phyloP scores from a whole-genome alignment of 768 basidiomycete species.

The Lyophyllum semitale region DNA sequence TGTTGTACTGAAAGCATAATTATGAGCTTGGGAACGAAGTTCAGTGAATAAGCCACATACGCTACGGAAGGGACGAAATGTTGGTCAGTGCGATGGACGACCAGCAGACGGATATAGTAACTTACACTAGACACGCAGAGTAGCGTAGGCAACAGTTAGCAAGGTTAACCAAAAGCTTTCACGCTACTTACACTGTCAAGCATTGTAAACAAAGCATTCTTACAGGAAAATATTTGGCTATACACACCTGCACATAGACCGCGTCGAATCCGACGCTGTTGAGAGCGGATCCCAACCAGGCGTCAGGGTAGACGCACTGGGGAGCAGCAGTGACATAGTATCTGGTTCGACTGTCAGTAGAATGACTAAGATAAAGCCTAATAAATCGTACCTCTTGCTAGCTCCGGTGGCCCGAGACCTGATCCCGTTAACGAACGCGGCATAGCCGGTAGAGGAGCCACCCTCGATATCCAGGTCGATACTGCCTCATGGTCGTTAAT shows the following conservation, averaged over 20 bases:
- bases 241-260: slow-evolving; percentile 48
- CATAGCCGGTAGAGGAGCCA: slow-evolving; percentile 49
- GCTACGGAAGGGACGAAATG: not conserved
- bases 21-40: not conserved
- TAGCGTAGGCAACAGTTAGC: not conserved
- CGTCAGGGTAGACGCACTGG: slow-evolving; percentile 72
- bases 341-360: slow-evolving; percentile 26
- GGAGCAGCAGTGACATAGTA: slow-evolving; percentile 69
- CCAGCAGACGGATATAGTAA: not conserved
- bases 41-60: slow-evolving; percentile 4
- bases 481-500: slow-evolving; percentile 24
- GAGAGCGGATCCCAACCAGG: slow-evolving; percentile 58
- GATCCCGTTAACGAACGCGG: slow-evolving; percentile 55
- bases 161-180: not conserved
- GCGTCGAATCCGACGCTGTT: slow-evolving; percentile 68
- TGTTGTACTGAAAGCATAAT: slow-evolving; percentile 31
- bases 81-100: too few species aligned
- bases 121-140: slow-evolving; percentile 6
- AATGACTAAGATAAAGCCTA: not conserved
- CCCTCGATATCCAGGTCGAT: slow-evolving; percentile 77
- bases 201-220: not conserved
- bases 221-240: not conserved
- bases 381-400: slow-evolving; percentile 45
- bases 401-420: slow-evolving; percentile 48
- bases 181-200: slow-evolving; percentile 11